phyloP scores from a whole-genome alignment of 116 monocot species.

The Papilionanthe hybrid region DNA sequence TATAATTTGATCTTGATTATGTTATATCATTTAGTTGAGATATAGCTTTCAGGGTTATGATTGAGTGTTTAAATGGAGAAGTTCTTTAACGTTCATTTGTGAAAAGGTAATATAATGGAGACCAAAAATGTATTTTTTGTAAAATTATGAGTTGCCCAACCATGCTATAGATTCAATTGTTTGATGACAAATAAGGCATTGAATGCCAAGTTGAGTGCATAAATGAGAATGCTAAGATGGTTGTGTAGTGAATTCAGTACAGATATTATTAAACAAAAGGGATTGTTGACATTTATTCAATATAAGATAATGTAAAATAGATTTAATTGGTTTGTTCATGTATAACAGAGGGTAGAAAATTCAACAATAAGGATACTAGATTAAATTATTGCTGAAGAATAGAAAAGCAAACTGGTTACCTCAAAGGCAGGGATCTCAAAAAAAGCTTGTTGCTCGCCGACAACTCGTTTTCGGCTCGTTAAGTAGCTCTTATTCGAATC shows the following conservation, averaged over 20 bases:
- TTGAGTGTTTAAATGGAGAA: background rate
- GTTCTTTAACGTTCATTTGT: background rate
- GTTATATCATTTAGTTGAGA: background rate
- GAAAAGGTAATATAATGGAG: background rate
- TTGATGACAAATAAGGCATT: background rate
- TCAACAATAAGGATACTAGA: background rate
- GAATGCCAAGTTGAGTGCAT: background rate
- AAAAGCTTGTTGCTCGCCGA: too few relatives aligned
- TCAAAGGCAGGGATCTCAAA: background rate
- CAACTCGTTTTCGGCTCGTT: too few relatives aligned
- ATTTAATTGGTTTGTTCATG: background rate
- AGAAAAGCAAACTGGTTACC: background rate
- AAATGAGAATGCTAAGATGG: slow-evolving; percentile 1
- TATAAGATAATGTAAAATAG: background rate
- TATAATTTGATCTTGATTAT: background rate
- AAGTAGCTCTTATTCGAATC: too few relatives aligned
- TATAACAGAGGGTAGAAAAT: background rate
- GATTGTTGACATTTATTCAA: background rate
- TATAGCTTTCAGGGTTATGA: background rate
- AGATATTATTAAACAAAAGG: background rate
- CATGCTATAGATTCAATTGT: background rate
- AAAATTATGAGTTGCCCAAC: background rate
- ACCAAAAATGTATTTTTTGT: background rate
- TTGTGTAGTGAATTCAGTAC: background rate
- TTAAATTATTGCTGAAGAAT: background rate